These are phyloP conservation scores for Ustilago tritici DNA, from an alignment of 1,284 basidiomycete species.

Conservation along the genomic window DNA sequence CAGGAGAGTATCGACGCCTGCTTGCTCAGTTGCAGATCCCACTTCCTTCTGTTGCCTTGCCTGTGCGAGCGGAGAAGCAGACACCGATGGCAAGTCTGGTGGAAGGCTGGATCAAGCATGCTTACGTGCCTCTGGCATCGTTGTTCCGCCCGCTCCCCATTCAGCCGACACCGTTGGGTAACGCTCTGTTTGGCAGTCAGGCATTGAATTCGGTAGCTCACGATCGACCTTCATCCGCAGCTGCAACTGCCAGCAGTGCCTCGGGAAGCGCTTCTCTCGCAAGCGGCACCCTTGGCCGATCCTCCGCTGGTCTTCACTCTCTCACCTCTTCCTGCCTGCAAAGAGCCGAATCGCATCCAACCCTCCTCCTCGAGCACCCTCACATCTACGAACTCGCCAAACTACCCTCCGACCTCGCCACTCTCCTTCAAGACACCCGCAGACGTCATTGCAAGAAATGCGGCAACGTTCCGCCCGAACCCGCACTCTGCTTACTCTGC, in stretches of 20 bases:
- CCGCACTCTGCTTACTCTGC: conserved; percentile 92
- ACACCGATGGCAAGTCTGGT: conserved; percentile 64
- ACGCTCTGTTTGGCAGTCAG: conserved; percentile 22
- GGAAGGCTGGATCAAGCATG: conserved; percentile 69
- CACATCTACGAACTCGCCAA: conserved; percentile 85
- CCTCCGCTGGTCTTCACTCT: conserved; percentile 31
- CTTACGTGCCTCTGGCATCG: conserved; percentile 63
- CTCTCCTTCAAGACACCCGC: conserved; percentile 80
- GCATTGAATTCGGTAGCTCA: conserved; percentile 4
- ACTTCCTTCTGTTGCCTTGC: conserved; percentile 57
- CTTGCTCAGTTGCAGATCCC: conserved; percentile 58
- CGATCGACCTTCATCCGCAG: conserved; percentile 40
- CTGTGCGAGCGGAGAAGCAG: conserved; percentile 60
- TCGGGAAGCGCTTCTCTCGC: conserved; percentile 37
- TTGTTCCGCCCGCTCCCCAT: conserved; percentile 68
- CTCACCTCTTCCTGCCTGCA: conserved; percentile 50
- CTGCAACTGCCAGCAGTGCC: conserved; percentile 16
- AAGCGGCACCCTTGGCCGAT: conserved; percentile 27
- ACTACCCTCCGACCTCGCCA: conserved; percentile 85
- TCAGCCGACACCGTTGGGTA: conserved; percentile 47
- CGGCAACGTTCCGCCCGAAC: conserved; percentile 82
- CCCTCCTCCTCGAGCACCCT: conserved; percentile 80
- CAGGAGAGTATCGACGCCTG: conserved; percentile 61
- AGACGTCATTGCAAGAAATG: conserved; percentile 81
- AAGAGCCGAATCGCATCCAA: conserved; percentile 63